These are phyloP conservation scores for Phialocephala sp. DNA, from an alignment of 2,329 filamentous ascomycete species.

Conservation along the genomic window DNA sequence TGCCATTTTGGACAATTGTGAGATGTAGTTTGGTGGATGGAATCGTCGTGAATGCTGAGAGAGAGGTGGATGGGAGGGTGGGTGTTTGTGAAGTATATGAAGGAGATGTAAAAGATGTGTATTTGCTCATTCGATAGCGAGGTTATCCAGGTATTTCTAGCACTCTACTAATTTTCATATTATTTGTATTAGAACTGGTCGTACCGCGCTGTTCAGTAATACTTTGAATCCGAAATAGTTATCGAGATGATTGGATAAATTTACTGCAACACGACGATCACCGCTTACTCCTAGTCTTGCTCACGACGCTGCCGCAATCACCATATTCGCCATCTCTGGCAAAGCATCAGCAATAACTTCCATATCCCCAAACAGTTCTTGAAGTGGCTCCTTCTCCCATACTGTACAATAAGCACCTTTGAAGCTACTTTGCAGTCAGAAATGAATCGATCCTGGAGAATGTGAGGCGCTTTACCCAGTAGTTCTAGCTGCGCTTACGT, in stretches of 20 bases:
- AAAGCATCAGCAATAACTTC: conserved; percentile 56
- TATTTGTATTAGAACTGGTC: too few species aligned
- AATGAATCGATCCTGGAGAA: background rate
- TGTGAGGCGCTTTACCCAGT: conserved; percentile 42
- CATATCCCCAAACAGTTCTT: conserved; percentile 56
- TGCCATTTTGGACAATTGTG: background rate
- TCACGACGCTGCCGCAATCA: conserved; percentile 29
- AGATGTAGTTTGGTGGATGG: too few species aligned
- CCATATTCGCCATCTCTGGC: conserved; percentile 53
- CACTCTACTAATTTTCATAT: too few species aligned
- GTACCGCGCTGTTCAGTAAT: background rate
- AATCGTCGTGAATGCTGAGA: too few species aligned
- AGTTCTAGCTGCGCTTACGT: conserved; percentile 57
- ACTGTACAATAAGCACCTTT: conserved; percentile 59
- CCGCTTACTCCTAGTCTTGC: background rate
- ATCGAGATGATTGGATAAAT: background rate
- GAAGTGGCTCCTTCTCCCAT: conserved; percentile 56
- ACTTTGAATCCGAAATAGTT: background rate
- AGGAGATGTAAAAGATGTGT: too few species aligned
- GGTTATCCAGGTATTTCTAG: too few species aligned
- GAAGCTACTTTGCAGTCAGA: conserved; percentile 41
- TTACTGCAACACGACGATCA: background rate
- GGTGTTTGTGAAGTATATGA: too few species aligned
- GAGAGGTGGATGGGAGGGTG: too few species aligned
- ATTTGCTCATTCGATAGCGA: too few species aligned